phyloP scores from a whole-genome alignment of 345 rosid species.

The Hibiscus syriacus region DNA sequence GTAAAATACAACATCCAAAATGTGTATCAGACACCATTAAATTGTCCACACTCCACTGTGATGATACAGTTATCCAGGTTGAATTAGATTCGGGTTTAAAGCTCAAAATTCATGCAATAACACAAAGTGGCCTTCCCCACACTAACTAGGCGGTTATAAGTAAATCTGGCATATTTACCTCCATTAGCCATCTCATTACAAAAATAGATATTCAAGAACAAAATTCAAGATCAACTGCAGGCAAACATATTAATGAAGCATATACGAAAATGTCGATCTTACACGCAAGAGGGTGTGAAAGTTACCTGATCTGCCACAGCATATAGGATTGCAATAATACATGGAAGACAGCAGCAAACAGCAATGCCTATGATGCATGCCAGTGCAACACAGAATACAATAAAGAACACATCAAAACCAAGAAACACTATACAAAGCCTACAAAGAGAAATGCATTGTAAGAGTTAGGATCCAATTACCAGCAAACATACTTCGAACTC shows the following conservation, averaged over 20 bases:
- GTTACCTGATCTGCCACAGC: no score
- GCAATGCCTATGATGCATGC: constrained; percentile 94
- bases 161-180: not conserved
- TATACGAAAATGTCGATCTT: not conserved
- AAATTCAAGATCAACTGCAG: not conserved
- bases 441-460: constrained; percentile 22
- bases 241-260: not conserved
- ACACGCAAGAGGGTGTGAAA: constrained; percentile 8
- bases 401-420: constrained; percentile 94
- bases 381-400: constrained; percentile 83
- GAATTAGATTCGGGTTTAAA: not conserved
- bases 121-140: not conserved
- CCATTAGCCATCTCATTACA: not conserved
- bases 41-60: not conserved
- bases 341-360: constrained; percentile 97
- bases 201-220: not conserved
- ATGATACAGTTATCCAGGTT: not conserved
- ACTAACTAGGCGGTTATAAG: not conserved
- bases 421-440: constrained; percentile 91
- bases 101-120: not conserved
- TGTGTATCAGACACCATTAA: not conserved
- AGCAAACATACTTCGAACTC: not conserved
- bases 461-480: constrained; percentile 14
- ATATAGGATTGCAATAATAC: constrained; percentile 85
- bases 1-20: not conserved